These are phyloP conservation scores for Mycena capillaripes DNA, from an alignment of 768 basidiomycete species.

Conservation along the genomic window DNA sequence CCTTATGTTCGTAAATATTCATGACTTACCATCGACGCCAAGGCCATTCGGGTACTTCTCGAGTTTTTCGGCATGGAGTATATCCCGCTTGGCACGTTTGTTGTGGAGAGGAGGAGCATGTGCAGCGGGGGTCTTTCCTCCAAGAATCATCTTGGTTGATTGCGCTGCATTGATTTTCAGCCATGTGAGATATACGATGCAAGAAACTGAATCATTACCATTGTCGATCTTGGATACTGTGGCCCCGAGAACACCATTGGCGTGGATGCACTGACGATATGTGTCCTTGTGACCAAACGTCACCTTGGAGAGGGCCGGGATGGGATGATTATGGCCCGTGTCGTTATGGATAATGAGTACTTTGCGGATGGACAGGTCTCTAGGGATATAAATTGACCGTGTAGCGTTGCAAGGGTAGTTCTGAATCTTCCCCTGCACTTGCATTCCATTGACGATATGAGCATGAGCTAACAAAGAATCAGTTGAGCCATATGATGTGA, in stretches of 20 bases:
- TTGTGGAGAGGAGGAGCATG: not conserved
- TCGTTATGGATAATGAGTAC: slow-evolving; percentile 10
- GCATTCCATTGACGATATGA: slow-evolving; percentile 12
- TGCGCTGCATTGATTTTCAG: not conserved
- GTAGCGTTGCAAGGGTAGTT: not conserved
- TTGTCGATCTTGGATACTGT: not conserved
- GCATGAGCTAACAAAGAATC: not conserved
- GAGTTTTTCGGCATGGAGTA: not conserved
- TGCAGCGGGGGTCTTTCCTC: not conserved
- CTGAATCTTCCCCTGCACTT: not conserved
- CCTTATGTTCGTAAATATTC: no score
- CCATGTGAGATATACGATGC: no score
- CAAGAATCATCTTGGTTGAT: not conserved
- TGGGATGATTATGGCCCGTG: slow-evolving; percentile 14
- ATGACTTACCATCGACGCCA: not conserved
- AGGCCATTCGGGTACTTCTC: not conserved
- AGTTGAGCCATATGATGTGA: not conserved
- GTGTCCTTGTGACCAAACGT: not conserved
- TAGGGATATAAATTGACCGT: slow-evolving; percentile 11
- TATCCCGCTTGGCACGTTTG: not conserved
- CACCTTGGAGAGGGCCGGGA: slow-evolving; percentile 8
- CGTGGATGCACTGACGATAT: not conserved
- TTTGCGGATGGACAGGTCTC: not conserved
- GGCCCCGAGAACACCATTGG: not conserved
- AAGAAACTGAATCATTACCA: not conserved